Conservation (phyloP, 2,329 filamentous ascomycete species). For the Colletotrichum graminicola region DNA sequence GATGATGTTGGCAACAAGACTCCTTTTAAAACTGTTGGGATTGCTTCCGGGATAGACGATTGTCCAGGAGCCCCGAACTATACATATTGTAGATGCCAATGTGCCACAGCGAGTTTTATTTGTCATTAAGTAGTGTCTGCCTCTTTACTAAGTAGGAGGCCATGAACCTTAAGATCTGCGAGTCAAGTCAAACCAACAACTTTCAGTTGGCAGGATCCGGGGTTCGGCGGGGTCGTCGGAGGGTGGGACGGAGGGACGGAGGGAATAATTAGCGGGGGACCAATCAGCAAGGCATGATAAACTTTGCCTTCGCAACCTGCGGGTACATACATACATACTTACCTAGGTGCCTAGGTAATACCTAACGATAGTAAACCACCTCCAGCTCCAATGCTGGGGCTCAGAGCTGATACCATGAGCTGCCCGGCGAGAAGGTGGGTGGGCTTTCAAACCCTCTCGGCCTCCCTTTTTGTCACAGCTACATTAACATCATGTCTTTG, state of each 20-base stretch:
- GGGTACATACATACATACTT: too few species aligned
- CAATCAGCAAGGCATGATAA: conserved; percentile 8
- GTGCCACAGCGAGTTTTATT: neutral
- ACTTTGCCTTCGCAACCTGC: too few species aligned
- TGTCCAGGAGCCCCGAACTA: neutral
- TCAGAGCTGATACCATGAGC: neutral
- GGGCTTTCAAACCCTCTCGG: conserved; percentile 12
- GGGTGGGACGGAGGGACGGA: too few species aligned
- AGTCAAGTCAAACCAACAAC: conserved; percentile 1
- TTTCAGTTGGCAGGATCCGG: conserved; percentile 14
- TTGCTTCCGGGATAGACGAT: neutral
- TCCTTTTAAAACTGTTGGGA: neutral
- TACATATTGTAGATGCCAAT: neutral
- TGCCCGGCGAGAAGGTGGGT: neutral
- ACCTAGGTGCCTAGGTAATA: neutral
- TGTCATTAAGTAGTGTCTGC: neutral
- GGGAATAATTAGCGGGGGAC: neutral
- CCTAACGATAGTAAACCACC: neutral
- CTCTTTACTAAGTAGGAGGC: neutral
- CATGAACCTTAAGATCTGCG: conserved; percentile 10
- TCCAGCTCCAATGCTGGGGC: neutral
- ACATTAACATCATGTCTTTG: conserved; percentile 2
- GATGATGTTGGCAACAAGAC: neutral
- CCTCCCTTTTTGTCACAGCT: conserved; percentile 10
- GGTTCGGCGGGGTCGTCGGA: conserved; percentile 8